phyloP scores from a whole-genome alignment of 306 rosid species.

The Glycine soja region DNA sequence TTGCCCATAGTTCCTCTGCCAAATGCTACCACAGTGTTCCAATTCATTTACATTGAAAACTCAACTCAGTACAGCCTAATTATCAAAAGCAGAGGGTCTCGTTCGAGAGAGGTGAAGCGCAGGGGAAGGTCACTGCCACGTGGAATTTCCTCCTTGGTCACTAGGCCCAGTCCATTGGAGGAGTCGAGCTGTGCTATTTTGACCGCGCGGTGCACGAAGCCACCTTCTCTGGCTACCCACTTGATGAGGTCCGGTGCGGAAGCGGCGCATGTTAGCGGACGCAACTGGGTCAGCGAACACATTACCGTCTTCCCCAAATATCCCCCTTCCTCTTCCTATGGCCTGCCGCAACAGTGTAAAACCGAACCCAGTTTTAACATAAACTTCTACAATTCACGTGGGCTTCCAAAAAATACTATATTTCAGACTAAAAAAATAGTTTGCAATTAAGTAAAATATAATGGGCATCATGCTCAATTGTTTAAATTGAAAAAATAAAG shows the following conservation, averaged over 20 bases:
- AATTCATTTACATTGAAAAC: constrained; percentile 68
- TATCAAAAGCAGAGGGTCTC: constrained; percentile 39
- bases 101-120: constrained; percentile 50
- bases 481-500: too few relatives aligned
- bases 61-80: too few relatives aligned
- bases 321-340: too few relatives aligned
- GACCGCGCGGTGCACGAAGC: constrained; percentile 80
- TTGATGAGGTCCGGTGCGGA: constrained; percentile 67
- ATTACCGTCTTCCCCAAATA: too few relatives aligned
- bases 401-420: too few relatives aligned
- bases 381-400: too few relatives aligned
- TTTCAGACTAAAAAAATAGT: too few relatives aligned
- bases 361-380: too few relatives aligned
- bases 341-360: too few relatives aligned
- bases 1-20: constrained; percentile 99
- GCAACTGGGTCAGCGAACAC: constrained; percentile 55
- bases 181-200: constrained; percentile 59
- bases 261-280: constrained; percentile 69
- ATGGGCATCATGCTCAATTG: too few relatives aligned
- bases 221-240: constrained; percentile 87
- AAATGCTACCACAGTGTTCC: too few relatives aligned
- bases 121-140: constrained; percentile 71
- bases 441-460: too few relatives aligned
- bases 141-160: constrained; percentile 73
- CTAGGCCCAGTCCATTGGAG: constrained; percentile 64